Evolutionary conservation across 768 basidiomycete genomes (phyloP), one percentile per base, ranked within the genome.

Genomic region (Collybia nuda): DNA sequence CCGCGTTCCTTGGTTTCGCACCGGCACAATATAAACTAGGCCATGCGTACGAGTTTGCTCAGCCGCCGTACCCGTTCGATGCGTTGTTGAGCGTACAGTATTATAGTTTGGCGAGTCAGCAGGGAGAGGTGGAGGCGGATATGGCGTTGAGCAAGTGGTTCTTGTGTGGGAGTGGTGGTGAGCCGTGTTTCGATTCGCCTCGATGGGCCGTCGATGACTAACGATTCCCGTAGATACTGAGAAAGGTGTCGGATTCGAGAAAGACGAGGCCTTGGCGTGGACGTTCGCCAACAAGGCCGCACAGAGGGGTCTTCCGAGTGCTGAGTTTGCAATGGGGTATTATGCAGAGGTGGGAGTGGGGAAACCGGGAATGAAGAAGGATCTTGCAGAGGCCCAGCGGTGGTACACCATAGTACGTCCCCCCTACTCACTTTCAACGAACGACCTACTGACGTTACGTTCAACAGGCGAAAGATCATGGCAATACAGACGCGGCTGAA

Each of bases 71-170:
- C 72, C 77, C 84, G 0, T 97, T 93, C 67, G 95, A 98, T 62
- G 84, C 96, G 0, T 74, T 96, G 15, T 72, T 96, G 32, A 88
- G 85, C 47, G 93, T 98, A 18, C 91, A 95, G 63, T 98, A 92
- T 63, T 98, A 98, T 67, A 77, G 75, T 6, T 73, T 89, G 11
- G 92, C 90, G 0, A 86, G 84, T 50, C 87, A 95, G 67, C 82
- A 88, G 52, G 90, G 91, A 28, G 92, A 97, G 66, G 76, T 80
- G 19, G 94, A 98, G 65, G 96, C 96, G 0, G 93, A 98, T 63
- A 95, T 98, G 93, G 95, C 93, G 2, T 78, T 98, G 47, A 86
- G 84, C 67, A 98, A 97, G 69, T 98, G 96, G 95, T 98, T 97
- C 74, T 71, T 98, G 43, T 95, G 93, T 62, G 95, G 95, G 1